Conservation (phyloP, 495 filamentous ascomycete species). For the Lophiostoma macrostomum region DNA sequence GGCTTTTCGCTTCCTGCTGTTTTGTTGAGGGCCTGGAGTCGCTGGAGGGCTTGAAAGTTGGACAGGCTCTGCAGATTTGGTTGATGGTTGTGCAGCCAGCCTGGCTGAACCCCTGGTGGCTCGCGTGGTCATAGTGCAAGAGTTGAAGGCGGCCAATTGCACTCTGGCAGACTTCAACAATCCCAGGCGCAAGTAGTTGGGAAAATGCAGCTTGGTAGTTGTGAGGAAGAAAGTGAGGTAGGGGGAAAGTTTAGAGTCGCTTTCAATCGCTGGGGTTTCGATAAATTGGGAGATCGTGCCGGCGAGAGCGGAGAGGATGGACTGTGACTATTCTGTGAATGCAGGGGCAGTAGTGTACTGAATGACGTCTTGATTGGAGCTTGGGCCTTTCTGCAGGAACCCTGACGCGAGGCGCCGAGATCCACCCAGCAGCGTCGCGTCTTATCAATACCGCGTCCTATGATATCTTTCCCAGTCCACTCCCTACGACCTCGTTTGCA, state of each 20-base stretch:
- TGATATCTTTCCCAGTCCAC: too few relatives aligned
- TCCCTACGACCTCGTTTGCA: background rate
- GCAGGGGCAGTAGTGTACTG: too few relatives aligned
- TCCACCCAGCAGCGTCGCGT: background rate
- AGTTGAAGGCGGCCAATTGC: background rate
- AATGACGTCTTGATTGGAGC: constrained; percentile 25
- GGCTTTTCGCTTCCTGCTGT: constrained; percentile 11
- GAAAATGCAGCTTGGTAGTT: background rate
- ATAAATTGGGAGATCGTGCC: background rate
- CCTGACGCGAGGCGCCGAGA: constrained; percentile 1
- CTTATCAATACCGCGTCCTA: background rate
- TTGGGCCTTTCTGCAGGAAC: constrained; percentile 24
- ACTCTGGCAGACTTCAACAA: background rate
- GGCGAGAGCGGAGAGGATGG: background rate
- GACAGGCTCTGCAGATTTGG: constrained; percentile 11
- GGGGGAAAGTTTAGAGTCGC: too few relatives aligned
- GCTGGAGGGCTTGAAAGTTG: constrained; percentile 40
- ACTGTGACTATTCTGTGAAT: constrained; percentile 2
- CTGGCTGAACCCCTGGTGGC: constrained; percentile 28
- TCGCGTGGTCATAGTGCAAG: constrained; percentile 16
- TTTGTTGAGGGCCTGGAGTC: constrained; percentile 26
- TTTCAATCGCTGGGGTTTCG: too few relatives aligned
- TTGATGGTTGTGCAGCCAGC: constrained; percentile 6
- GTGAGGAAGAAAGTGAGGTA: too few relatives aligned
- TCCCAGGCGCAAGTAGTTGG: too few relatives aligned